phyloP scores from a whole-genome alignment of 331 rosid species.

The Saraca asoca region DNA sequence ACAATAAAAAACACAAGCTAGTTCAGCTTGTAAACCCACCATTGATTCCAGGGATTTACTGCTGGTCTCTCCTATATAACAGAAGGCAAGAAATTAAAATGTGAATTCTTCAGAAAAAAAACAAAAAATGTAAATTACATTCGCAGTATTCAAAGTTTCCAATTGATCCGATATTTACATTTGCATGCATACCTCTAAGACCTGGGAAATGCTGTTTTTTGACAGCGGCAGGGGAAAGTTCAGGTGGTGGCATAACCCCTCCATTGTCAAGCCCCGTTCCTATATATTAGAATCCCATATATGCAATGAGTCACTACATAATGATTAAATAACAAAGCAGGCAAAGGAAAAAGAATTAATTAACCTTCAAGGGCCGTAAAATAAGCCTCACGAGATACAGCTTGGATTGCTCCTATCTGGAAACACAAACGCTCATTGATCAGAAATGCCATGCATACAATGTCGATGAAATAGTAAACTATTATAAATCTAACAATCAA shows the following conservation, averaged over 20 bases:
- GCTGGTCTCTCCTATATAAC: conserved; percentile 72
- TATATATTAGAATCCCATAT: neutral
- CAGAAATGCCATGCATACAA: too few relatives aligned
- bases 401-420: conserved; percentile 92
- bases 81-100: neutral
- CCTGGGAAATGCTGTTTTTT: conserved; percentile 56
- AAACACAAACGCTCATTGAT: too few relatives aligned
- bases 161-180: neutral
- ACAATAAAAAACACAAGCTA: neutral
- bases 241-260: conserved; percentile 46
- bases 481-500: too few relatives aligned
- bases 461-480: too few relatives aligned
- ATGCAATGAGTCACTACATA: neutral
- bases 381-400: conserved; percentile 79
- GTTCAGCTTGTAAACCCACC: conserved; percentile 50
- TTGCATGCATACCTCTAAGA: conserved; percentile 53
- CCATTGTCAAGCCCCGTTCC: conserved; percentile 54
- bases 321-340: neutral
- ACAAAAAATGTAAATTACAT: neutral
- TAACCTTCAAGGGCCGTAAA: conserved; percentile 69
- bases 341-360: neutral
- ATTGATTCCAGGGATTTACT: conserved; percentile 75
- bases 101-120: neutral
- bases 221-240: conserved; percentile 28
- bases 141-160: neutral